Percentiles rank a stretch among this genome's conserved stretches.
Evolutionary conservation across 208 protist genomes (phyloP).

Genomic region (Borovskyia barvae): DNA sequence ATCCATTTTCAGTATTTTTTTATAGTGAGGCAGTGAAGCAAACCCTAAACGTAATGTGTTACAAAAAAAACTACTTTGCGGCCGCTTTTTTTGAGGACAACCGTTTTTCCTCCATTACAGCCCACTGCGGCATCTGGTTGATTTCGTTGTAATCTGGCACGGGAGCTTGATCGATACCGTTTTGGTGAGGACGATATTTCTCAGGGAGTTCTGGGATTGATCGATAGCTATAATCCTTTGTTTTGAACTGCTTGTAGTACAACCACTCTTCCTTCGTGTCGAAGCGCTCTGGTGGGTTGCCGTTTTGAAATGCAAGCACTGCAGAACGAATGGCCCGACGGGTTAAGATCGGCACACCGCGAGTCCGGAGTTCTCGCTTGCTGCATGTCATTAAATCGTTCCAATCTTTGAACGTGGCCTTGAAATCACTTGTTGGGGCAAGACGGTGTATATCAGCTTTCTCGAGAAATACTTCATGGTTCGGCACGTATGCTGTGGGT

Average conservation of each 20-base stretch:
- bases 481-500: slow-evolving; percentile 84
- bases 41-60: not conserved
- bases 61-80: slow-evolving; percentile 4
- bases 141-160: slow-evolving; percentile 88
- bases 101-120: slow-evolving; percentile 77
- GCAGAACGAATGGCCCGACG: slow-evolving; percentile 68
- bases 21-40: too few relatives aligned
- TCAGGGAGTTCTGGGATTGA: slow-evolving; percentile 89
- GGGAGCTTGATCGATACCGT: slow-evolving; percentile 85
- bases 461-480: slow-evolving; percentile 89
- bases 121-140: slow-evolving; percentile 89
- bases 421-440: slow-evolving; percentile 85
- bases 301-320: slow-evolving; percentile 84
- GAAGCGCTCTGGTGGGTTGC: slow-evolving; percentile 82
- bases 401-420: slow-evolving; percentile 89
- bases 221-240: slow-evolving; percentile 86
- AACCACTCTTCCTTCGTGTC: slow-evolving; percentile 91
- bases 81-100: slow-evolving; percentile 27
- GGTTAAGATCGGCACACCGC: slow-evolving; percentile 77
- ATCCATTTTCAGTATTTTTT: too few relatives aligned
- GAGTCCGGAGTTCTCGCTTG: slow-evolving; percentile 72
- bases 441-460: slow-evolving; percentile 78
- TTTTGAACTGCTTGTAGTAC: slow-evolving; percentile 92
- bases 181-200: slow-evolving; percentile 91
- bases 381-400: slow-evolving; percentile 90